phyloP scores from a whole-genome alignment of 116 monocot genomes.

The Posidonia oceanica region DNA sequence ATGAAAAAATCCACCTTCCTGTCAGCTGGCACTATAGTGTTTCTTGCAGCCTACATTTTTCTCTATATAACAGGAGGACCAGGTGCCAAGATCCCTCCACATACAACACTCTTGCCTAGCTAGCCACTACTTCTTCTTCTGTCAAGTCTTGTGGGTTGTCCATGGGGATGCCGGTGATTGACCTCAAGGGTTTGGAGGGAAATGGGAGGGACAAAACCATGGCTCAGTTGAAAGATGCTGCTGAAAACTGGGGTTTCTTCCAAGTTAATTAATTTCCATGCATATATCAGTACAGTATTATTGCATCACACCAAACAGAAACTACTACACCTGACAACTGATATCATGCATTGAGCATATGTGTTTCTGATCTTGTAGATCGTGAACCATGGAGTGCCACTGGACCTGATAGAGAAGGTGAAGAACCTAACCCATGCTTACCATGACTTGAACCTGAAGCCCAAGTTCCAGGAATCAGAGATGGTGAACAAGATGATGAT shows the following conservation, averaged over 20 bases:
- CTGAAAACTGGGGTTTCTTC: constrained; percentile 38
- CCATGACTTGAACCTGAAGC: constrained; percentile 38
- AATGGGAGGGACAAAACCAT: constrained; percentile 13
- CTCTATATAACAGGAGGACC: no score
- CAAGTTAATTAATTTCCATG: constrained; percentile 10
- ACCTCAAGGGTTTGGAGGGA: constrained; percentile 3
- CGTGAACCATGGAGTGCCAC: constrained; percentile 48
- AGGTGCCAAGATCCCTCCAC: no score
- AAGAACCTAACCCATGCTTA: constrained; percentile 50
- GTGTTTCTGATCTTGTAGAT: constrained; percentile 4
- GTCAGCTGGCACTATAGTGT: no score
- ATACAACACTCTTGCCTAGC: no score
- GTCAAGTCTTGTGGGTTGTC: neutral
- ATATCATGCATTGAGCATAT: neutral
- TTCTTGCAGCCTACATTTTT: no score
- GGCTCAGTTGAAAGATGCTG: constrained; percentile 20
- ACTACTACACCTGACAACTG: neutral
- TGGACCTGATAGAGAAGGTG: constrained; percentile 57
- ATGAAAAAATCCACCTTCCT: no score
- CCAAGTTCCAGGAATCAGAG: constrained; percentile 35
- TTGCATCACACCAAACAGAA: neutral
- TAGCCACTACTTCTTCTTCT: neutral
- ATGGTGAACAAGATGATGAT: constrained; percentile 25
- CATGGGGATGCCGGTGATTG: constrained; percentile 18
- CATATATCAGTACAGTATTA: neutral